A percentile compares a stretch with the other conserved stretches of the same genome.
These are phyloP conservation scores for Hyparrhenia diplandra DNA, from an alignment of 176 grass and related monocot genomes.

Conservation along the genomic window DNA sequence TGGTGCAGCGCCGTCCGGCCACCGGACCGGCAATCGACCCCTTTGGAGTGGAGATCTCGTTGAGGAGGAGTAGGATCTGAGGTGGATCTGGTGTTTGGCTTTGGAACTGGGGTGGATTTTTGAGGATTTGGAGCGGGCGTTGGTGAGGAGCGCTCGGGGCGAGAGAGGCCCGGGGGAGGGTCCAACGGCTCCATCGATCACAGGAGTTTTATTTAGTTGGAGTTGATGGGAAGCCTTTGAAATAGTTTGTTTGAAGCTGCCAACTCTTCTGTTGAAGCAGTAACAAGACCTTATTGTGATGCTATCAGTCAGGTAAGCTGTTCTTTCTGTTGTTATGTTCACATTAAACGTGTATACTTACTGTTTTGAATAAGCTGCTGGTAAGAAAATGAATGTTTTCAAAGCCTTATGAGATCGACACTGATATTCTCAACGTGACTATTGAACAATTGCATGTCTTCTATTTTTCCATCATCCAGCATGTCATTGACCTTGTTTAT, in stretches of 20 bases:
- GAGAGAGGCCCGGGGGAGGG: no score
- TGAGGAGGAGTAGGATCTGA: no score
- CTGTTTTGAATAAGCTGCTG: not conserved
- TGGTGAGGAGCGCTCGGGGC: no score
- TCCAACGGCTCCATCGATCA: no score
- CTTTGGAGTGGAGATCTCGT: no score
- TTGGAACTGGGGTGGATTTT: no score
- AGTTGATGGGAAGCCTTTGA: conserved; percentile 46
- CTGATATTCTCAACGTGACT: not conserved
- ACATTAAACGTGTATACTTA: not conserved
- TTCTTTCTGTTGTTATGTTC: not conserved
- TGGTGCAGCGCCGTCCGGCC: no score
- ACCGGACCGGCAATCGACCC: no score
- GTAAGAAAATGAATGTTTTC: not conserved
- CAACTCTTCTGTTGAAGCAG: conserved; percentile 24
- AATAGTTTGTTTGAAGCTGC: conserved; percentile 45
- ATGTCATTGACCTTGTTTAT: not conserved
- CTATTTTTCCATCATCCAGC: not conserved
- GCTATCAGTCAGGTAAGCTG: conserved; percentile 51
- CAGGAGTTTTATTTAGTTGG: no score
- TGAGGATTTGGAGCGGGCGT: no score
- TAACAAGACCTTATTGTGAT: conserved; percentile 26
- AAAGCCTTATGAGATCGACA: not conserved
- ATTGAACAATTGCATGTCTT: not conserved
- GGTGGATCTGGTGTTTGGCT: no score